Percentiles rank a stretch among this genome's conserved stretches.
These are phyloP conservation scores for Penicillium dipodomyicola DNA, from an alignment of 495 filamentous ascomycete genomes.

Conservation along the genomic window DNA sequence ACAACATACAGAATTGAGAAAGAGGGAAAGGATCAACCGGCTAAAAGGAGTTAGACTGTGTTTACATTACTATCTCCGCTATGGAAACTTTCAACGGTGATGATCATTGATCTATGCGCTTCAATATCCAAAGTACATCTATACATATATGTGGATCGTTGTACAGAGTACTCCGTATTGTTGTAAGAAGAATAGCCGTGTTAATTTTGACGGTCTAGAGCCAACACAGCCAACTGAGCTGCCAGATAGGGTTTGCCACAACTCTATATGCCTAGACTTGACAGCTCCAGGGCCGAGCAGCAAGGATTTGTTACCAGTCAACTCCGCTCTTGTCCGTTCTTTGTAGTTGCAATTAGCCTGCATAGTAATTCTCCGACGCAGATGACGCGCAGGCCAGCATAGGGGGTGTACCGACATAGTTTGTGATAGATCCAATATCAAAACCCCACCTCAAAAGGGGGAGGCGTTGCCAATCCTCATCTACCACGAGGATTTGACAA, in stretches of 20 bases:
- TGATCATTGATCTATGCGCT: constrained; percentile 2
- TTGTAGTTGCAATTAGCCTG: background rate
- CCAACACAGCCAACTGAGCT: background rate
- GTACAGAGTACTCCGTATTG: background rate
- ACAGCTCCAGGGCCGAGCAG: background rate
- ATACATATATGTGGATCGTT: background rate
- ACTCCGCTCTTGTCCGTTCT: background rate
- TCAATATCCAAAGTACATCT: background rate
- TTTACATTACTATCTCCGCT: background rate
- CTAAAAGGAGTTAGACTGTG: background rate
- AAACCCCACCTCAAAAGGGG: background rate
- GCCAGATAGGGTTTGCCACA: background rate
- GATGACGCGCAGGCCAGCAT: background rate
- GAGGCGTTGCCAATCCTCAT: background rate
- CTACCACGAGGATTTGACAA: background rate
- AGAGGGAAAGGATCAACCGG: background rate
- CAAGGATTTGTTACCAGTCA: background rate
- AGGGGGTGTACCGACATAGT: background rate
- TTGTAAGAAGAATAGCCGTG: background rate
- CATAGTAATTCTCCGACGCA: constrained; percentile 1
- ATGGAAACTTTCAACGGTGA: constrained; percentile 9
- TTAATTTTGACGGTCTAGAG: background rate
- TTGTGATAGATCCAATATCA: constrained; percentile 8
- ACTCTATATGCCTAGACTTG: background rate
- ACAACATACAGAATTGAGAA: background rate